Base-by-base conservation (phyloP, 352 stramenopile species). In the Pythium sukuiense region DNA sequence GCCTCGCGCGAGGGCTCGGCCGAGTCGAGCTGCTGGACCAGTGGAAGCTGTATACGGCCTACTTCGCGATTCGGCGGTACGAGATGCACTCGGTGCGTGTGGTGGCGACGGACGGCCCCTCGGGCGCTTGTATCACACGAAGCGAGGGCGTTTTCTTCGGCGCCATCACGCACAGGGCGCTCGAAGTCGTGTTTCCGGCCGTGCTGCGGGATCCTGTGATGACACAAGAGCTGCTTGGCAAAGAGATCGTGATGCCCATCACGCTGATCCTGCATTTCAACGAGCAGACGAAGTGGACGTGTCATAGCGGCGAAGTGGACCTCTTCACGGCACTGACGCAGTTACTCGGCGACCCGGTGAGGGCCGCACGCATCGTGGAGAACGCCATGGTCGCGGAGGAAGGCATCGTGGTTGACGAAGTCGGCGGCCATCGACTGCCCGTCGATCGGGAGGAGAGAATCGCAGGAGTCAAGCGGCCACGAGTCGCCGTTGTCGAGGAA, bases 1-100 rank as follows among this genome's bases (percentile, higher is more conserved):
- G 14, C n/a, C 39, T 24, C 6, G 39, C 39, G 39, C 13, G 39
- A 24, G 14, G 18, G 14, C 39, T 48, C 48, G 20, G 20, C 9
- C 48, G 48, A 5, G 43, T 46, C 0, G 39, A 71, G 1, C 12
- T 66, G 48, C 49, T 76, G 37, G 37, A 67, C 5, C 62, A 69
- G 27, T 76, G 58, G 67, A 32, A 13, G 3, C 48, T 55, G 18
- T 76, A 71, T 46, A 72, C 59, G 8, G 32, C 1, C 24, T 70
- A 65, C 52, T 71, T 75, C 45, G 13, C 46, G n/a, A 55, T 60
- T n/a, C 33, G 27, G 6, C 20, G 41, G n/a, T 59, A 65, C 29
- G 50, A 59, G 8, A 39, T 70, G 12, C 6, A 29, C 20, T 33
- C 48, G 48, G 20, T 33, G 52, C 24, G 18, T 6, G 32, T 43